Evolutionary conservation across 495 filamentous ascomycete genomes (phyloP), one percentile per base, ranked within the genome.

Genomic region (Lentithecium fluviatile): DNA sequence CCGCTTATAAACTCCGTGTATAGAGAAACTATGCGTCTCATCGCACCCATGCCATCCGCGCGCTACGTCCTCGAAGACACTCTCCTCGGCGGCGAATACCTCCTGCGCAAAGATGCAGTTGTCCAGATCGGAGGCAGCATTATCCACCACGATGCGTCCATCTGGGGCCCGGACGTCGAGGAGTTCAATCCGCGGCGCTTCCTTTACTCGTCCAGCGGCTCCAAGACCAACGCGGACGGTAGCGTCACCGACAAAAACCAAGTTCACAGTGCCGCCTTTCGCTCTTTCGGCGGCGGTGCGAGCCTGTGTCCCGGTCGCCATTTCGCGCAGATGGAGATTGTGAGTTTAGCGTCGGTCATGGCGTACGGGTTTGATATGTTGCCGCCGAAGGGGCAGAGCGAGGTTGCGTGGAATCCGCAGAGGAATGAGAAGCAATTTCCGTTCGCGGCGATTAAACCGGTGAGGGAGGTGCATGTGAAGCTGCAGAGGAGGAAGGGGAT

Each of bases 221-320:
- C 47, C 5, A 58, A 43, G 20, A 52, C 55, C 4, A 23, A 13
- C 6, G 38, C 21, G 32, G 52, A 57, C 40, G 56, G 50, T 12
- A 10, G 45, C 23, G 61, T 25, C 26, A 12, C 50, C 0, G 59
- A 56, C 20, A n/a, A 29, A 23, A 62, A 25, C 13, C 43, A 56
- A 20, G 53, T 66, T 5, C 60, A 62, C 36, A 36, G 60, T 5
- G 60, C 65, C 1, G 66, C 65, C 5, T 77, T 77, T 51, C 54
- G 76, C 46, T 53, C 68, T 0, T 81, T 81, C 60, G 79, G 79
- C 11, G 60, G 75, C 1, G 76, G 78, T 20, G 71, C 71, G 0
- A 65, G 65, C 7, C 68, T 79, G 32, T 82, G 78, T 62, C 77
- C 78, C 15, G 78, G 79, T 7, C 65, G 78, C 11, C 74, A 80